Conservation (phyloP, 441 rosid genomes). For the Jatropha podagrica region DNA sequence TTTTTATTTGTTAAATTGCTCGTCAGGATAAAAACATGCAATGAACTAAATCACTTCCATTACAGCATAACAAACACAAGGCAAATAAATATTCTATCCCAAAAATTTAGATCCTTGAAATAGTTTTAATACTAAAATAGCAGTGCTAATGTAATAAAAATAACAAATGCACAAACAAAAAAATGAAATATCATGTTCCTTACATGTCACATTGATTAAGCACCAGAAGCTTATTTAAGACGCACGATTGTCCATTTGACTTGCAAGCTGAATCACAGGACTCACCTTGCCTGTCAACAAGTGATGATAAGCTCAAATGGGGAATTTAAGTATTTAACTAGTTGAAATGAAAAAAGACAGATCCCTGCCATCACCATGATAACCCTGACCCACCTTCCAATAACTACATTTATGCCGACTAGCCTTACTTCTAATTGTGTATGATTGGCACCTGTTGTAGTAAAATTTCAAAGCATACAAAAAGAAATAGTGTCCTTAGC, state of each 20-base stretch:
- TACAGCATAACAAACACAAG: background rate
- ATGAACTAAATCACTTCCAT: background rate
- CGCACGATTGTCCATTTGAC: conserved; percentile 79
- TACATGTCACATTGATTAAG: conserved; percentile 88
- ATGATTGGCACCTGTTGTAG: conserved; percentile 44
- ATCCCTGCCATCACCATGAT: conserved; percentile 12
- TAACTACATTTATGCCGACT: conserved; percentile 69
- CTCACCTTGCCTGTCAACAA: conserved; percentile 70
- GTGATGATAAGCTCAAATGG: conserved; percentile 16
- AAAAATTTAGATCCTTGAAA: background rate
- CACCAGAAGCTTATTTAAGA: conserved; percentile 73
- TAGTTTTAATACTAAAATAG: background rate
- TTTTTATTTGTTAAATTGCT: background rate
- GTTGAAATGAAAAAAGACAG: conserved; percentile 13
- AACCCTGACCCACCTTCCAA: conserved; percentile 63
- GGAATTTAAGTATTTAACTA: conserved; percentile 13
- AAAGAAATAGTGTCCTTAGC: background rate
- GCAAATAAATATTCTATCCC: background rate
- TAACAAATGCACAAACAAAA: background rate
- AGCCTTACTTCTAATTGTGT: conserved; percentile 64
- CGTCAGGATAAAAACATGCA: background rate
- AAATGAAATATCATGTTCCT: conserved; percentile 26
- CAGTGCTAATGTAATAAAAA: background rate
- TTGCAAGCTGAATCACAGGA: conserved; percentile 87
- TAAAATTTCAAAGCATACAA: conserved; percentile 9